Conservation (phyloP, 805 yeast genomes). For the Scheffersomyces amazonensis region DNA sequence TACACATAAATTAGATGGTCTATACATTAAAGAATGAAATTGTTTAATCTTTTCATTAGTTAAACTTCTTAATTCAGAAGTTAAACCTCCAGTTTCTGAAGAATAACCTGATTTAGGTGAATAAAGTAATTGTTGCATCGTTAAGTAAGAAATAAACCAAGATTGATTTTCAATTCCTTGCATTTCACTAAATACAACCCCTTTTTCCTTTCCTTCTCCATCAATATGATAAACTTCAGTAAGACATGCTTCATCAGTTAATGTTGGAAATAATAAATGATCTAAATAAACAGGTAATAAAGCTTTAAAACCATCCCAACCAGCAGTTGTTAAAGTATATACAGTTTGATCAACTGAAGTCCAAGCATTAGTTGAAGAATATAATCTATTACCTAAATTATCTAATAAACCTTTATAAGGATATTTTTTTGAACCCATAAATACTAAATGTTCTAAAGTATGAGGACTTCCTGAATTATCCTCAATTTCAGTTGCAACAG, state of each 20-base stretch:
- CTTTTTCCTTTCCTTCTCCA: constrained; percentile 86
- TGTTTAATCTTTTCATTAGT: constrained; percentile 70
- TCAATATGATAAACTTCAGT: constrained; percentile 96
- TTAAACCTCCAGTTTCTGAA: constrained; percentile 91
- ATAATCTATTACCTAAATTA: constrained; percentile 77
- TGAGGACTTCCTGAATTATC: constrained; percentile 94
- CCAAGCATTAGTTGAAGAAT: constrained; percentile 94
- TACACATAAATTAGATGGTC: constrained; percentile 81
- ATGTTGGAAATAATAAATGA: constrained; percentile 78
- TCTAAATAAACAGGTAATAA: constrained; percentile 87
- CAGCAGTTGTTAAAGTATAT: constrained; percentile 87
- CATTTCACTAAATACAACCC: constrained; percentile 97
- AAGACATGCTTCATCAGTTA: constrained; percentile 84
- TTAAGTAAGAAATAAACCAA: constrained; percentile 61
- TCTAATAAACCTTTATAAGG: constrained; percentile 93
- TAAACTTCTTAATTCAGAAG: constrained; percentile 69
- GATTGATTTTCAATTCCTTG: constrained; percentile 84
- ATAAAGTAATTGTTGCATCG: constrained; percentile 57
- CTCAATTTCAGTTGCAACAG: constrained; percentile 88
- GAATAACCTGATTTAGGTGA: constrained; percentile 72
- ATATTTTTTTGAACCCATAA: constrained; percentile 87
- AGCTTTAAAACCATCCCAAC: constrained; percentile 90
- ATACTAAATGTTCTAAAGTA: constrained; percentile 88
- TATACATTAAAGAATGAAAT: constrained; percentile 70
- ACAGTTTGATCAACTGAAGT: constrained; percentile 95